Base-by-base conservation (phyloP, 2,329 filamentous ascomycete species). In the Exophiala oligosperma region DNA sequence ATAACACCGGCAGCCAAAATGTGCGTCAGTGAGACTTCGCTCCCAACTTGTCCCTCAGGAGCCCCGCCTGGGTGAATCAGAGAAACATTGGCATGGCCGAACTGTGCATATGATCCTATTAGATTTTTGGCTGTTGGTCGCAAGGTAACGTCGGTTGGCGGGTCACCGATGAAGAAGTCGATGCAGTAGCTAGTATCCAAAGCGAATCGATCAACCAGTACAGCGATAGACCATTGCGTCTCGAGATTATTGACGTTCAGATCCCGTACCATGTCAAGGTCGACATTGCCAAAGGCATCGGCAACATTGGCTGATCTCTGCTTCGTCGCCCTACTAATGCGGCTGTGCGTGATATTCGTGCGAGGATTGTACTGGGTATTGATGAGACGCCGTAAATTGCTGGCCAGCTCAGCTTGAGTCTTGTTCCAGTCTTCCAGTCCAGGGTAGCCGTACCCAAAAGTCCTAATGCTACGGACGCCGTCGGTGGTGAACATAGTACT, bases 391-490 rank as follows among this genome's bases (percentile, higher is more conserved):
- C 76, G 75, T 28, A 86, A 77, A 4, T 80, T 73, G 0, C 37
- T 29, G 11, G 53, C 46, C 17, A 72, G 68, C 71, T 61, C 49
- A 35, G 68, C 74, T 72, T 60, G 68, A 70, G 28, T 69, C 66
- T 68, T 65, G 68, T 66, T 72, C 69, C 75, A 76, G 57, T 75
- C 73, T 14, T 76, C 65, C 32, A 85, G 82, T 64, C 93, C 90
- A 0, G 84, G 79, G 68, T 95, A 95, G 0, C 84, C 86, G 70
- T 94, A 94, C 12, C 86, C 86, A 71, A 94, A 88, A 1, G 75
- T 77, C 26, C 79, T 77, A 5, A 82, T 83, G 41, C 81, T 77
- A 29, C 87, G 81, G 11, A 85, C 79, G 60, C 77, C 79, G 52
- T 85, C 80, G 0, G 88, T 88, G 5, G 82, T 88, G 85, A 87